Evolutionary conservation across 2,329 filamentous ascomycete genomes (phyloP), one percentile per base, ranked within the genome.

Genomic region (Metarhizium robertsii): DNA sequence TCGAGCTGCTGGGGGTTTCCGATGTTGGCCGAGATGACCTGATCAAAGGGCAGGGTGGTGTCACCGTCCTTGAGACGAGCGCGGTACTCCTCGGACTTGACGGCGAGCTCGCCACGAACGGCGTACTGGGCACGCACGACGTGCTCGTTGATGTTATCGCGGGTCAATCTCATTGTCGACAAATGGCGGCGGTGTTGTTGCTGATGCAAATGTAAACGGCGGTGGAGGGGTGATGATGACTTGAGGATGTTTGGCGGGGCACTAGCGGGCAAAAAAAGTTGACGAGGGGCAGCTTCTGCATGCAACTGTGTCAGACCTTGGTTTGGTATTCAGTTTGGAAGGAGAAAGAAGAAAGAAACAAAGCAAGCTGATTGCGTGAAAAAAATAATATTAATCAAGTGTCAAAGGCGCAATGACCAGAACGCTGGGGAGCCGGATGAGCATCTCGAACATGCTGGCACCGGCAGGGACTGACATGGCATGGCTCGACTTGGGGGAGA

Each of bases 1-100:
- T 96, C 94, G 60, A 99, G 84, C 75, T 99, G 94, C 75, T 99
- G 94, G 4, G 94, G 94, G 78, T 99, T 99, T 68, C 94, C 94
- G 67, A 99, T 99, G 76, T 99, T 99, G 74, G 94, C 94, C 60
- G 89, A 92, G 75, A 99, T 92, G 72, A 99, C 86, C 58, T 90
- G 81, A 65, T 89, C 79, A 73, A 99, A 99, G 51, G 94, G 92
- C 52, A 97, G 79, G 66, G 57, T 53, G 57, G 66, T 71, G 62
- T 71, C 79, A 64, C 80, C 83, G 60, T 83, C 80, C 61, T 77
- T 75, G 58, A 96, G 78, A 66, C 81, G 79, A 54, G 86, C 86
- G 58, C 92, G 87, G 76, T 92, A 96, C 72, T 90, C 82, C 75
- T 99, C 94, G 14, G 91, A 94, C 75, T 89, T 90, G 70, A 95